Evolutionary conservation across 148 eudicot genomes (phyloP).

Genomic region (Cornus suecica): DNA sequence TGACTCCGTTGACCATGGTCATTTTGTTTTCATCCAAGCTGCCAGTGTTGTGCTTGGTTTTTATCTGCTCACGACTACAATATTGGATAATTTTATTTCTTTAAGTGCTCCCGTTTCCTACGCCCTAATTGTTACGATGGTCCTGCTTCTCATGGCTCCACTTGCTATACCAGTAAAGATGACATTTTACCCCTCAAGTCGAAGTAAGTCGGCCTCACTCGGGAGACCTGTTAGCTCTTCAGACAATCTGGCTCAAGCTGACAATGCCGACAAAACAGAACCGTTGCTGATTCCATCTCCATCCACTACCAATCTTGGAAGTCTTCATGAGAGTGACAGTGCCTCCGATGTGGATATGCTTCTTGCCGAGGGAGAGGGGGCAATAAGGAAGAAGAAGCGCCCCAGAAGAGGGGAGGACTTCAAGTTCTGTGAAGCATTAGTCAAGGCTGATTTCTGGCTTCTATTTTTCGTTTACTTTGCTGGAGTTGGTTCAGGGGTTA

Average conservation of each 20-base stretch:
- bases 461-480: conserved; percentile 75
- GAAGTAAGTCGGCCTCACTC: conserved; percentile 13
- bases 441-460: conserved; percentile 97
- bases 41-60: conserved; percentile 68
- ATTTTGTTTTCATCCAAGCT: conserved; percentile 73
- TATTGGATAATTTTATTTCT: conserved; percentile 34
- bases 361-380: conserved; percentile 87
- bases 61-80: conserved; percentile 62
- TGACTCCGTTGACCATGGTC: conserved; percentile 51
- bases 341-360: conserved; percentile 58
- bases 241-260: conserved; percentile 21
- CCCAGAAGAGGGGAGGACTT: conserved; percentile 93
- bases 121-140: conserved; percentile 48
- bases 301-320: conserved; percentile 40
- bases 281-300: conserved; percentile 51
- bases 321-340: conserved; percentile 42
- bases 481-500: conserved; percentile 91
- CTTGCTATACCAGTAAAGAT: conserved; percentile 78
- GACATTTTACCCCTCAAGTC: conserved; percentile 56
- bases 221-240: conserved; percentile 27
- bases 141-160: conserved; percentile 76
- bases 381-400: conserved; percentile 71
- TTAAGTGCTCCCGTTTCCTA: conserved; percentile 40
- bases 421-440: conserved; percentile 60
- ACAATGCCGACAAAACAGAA: conserved; percentile 31